Base-by-base conservation (phyloP, 2,329 filamentous ascomycete species). In the Cordyceps militaris region DNA sequence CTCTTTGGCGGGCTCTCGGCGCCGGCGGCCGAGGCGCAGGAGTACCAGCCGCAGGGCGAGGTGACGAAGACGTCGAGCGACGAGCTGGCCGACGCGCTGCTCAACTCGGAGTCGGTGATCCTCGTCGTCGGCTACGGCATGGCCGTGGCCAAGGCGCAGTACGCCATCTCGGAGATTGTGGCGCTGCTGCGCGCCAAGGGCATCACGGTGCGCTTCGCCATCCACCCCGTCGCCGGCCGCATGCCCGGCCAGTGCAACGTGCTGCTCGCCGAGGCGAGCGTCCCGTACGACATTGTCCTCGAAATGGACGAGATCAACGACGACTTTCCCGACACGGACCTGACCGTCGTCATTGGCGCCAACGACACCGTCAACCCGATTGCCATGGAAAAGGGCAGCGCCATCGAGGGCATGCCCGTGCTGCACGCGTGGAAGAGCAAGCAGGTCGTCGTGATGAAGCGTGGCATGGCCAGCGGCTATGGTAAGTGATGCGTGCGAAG, bases 261-360 rank as follows among this genome's bases (percentile, higher is more conserved):
- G 4, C 78, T 96, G 2, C 83, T 96, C 14, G 91, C 91, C 0
- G 91, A 96, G 71, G 91, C 91, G 1, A 87, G 82, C 34, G 91
- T 96, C 30, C 90, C 90, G 3, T 96, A 96, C 66, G 91, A 96
- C 65, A 93, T 96, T 57, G 91, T 96, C 28, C 79, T 95, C 47
- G 91, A 96, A 73, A 96, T 96, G 91, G 91, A 96, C 65, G 91
- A 96, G 76, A 95, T 96, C 74, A 96, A 96, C 70, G 91, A 95
- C 61, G 91, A 96, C 66, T 96, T 96, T 70, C 72, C 79, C 7
- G 88, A 94, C 28, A 95, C 91, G 0, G 91, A 96, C 66, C 78
- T 96, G 10, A 91, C 89, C 0, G 81, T 96, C 3, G 91, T 96
- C 0, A 96, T 96, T 66, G 91, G 91, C 3, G 91, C 91, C 9